Evolutionary conservation across 306 rosid species (phyloP), one percentile per base, ranked within the genome.

Genomic region (Cucumis cinereus): DNA sequence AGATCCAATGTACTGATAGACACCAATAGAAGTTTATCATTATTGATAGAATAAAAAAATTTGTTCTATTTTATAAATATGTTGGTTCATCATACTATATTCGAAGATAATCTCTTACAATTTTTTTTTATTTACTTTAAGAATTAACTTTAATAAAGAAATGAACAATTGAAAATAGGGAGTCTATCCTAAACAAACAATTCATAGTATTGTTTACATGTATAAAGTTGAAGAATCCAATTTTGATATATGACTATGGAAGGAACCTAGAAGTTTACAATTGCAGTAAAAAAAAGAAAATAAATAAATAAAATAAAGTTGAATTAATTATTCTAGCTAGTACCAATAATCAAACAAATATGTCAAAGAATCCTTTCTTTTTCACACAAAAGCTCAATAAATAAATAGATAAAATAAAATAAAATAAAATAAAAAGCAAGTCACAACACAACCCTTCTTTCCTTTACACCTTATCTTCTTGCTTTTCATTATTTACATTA

Each of bases 291-390:
- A 12, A 40, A 20, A 0, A 8, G 2, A 28, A 17, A 7, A 2
- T n/a, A n/a, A n/a, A n/a, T n/a, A n/a, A n/a, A n/a, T n/a, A 30
- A 30, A 30, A 7, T 16, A 38, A 36, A 40, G 54, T 6, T 4
- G 54, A 11, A 41, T 22, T 68, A n/a, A 68, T 22, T 68, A 45
- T 45, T 12, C 52, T 45, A 45, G 52, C 1, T 40, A 66, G 36
- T 16, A 43, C n/a, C 33, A 43, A 43, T 19, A 5, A 40, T 12
- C 74, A 68, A 68, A 68, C 74, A 41, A 41, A 68, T 41, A 22
- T 68, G 74, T 68, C 74, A 68, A 68, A 43, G 74, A 68, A 41
- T 68, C 54, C 54, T 68, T 41, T 68, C 55, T 68, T 68, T 41
- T 68, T 41, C 74, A 40, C 73, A 67, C 19, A 68, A 68, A 68